Percentiles rank a stretch among this genome's conserved stretches.
Conservation (phyloP, 371 early-diverging fungal species). For the Mucor velutinosus region DNA sequence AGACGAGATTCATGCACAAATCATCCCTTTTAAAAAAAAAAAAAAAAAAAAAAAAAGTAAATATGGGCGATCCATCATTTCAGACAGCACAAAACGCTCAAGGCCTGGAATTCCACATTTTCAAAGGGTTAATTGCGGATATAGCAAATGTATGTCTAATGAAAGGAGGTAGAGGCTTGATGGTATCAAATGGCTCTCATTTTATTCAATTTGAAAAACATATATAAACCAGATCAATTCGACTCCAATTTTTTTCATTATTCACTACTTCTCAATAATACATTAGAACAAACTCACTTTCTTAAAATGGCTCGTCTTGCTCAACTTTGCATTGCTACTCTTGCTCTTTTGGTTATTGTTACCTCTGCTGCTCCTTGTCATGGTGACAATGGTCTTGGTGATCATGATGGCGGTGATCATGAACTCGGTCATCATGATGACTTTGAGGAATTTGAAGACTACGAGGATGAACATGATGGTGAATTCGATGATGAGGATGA, state of each 20-base stretch:
- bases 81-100: no score
- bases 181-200: neutral
- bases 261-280: neutral
- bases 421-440: neutral
- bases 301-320: conserved; percentile 22
- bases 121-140: no score
- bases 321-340: conserved; percentile 20
- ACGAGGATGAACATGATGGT: neutral
- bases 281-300: neutral
- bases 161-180: no score
- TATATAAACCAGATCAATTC: neutral
- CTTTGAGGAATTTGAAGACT: neutral
- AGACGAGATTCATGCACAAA: no score
- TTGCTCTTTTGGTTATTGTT: conserved; percentile 12
- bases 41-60: no score
- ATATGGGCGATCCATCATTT: no score
- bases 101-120: no score
- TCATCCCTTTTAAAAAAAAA: no score
- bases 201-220: neutral
- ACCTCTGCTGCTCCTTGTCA: conserved; percentile 23
- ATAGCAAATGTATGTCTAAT: neutral
- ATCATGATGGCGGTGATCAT: neutral
- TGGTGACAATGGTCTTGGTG: conserved; percentile 1
- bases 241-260: neutral
- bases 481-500: neutral